Evolutionary conservation across 108 stramenopile genomes (phyloP).

Genomic region (Bacterosira constricta): DNA sequence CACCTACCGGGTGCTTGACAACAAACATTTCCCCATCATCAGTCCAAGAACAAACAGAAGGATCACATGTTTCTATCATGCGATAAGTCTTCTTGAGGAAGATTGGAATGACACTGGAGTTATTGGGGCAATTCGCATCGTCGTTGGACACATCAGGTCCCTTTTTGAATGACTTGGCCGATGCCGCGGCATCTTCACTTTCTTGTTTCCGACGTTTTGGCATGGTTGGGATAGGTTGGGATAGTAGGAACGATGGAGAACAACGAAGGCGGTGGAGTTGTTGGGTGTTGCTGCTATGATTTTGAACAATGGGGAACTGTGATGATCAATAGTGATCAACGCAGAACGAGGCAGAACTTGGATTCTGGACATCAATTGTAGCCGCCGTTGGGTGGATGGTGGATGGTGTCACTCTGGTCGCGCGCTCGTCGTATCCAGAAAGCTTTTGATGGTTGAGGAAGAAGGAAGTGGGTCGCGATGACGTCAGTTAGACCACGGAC

Average conservation of each 20-base stretch:
- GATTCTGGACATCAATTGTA: too few species aligned
- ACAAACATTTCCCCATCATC: conserved; percentile 84
- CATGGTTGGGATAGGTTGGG: too few species aligned
- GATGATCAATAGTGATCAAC: too few species aligned
- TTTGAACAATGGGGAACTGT: conserved; percentile 7
- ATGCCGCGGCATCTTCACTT: background rate
- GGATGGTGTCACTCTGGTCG: too few species aligned
- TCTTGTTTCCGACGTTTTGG: conserved; percentile 1
- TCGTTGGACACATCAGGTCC: background rate
- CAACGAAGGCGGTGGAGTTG: too few species aligned
- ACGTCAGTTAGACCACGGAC: too few species aligned
- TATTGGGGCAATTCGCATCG: background rate
- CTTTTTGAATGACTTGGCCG: background rate
- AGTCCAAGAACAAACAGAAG: conserved; percentile 75
- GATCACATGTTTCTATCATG: conserved; percentile 85
- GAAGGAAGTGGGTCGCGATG: too few species aligned
- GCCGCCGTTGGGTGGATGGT: too few species aligned
- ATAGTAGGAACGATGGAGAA: background rate
- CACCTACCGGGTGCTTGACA: conserved; percentile 79
- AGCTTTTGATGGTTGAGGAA: too few species aligned
- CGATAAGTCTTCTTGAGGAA: conserved; percentile 88
- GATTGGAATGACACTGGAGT: conserved; percentile 62
- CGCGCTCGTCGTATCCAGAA: too few species aligned
- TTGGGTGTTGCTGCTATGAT: background rate
- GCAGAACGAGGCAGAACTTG: too few species aligned